Evolutionary conservation across 169 alveolate genomes (phyloP), one percentile per base, ranked within the genome.

Genomic region (Plasmodium knowlesi): DNA sequence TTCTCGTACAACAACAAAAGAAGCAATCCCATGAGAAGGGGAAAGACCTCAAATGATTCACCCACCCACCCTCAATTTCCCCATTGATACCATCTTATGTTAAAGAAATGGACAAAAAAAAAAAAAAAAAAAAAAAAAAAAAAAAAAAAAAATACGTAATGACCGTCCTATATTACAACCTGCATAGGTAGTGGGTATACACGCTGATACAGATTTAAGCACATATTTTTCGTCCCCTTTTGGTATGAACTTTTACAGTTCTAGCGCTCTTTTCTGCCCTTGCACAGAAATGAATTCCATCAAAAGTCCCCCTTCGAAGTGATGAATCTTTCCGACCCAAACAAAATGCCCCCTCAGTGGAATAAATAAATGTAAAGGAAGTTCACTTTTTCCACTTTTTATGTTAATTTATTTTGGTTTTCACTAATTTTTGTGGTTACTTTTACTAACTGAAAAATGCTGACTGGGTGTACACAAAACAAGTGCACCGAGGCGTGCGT

Each of bases 1-100:
- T 61, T 16, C 94, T 78, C 50, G 88, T 39, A 9, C 94, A 89
- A 22, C 41, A 79, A 28, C 83, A 89, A 22, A 81, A 91, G 61
- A 67, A 53, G 61, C 81, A 82, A 39, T 16, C 43, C 14, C 54
- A 74, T 37, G 57, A 82, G 74, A 46, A 79, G 30, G 53, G 72
- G 30, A 70, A 78, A 22, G 70, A 28, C 28, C 50, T 6, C 28
- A 43, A 74, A 32, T 34, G 54, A 74, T 74, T 25, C 19, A 25
- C 43, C 61, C 54, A 32, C 39, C 39, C 39, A 32, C 39, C 1
- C 39, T 1, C 10, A 53, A n/a, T n/a, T n/a, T n/a, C n/a, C 22
- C 6, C 9, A 34, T 3, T 25, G 12, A 19, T 74, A 12, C 25
- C 54, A 34, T 8, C 30, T 10, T 74, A 32, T 16, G 57, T 74